A percentile compares a stretch with the other conserved stretches of the same genome.
phyloP scores from a whole-genome alignment of 805 yeast genomes.

The Lipomyces yamadae region DNA sequence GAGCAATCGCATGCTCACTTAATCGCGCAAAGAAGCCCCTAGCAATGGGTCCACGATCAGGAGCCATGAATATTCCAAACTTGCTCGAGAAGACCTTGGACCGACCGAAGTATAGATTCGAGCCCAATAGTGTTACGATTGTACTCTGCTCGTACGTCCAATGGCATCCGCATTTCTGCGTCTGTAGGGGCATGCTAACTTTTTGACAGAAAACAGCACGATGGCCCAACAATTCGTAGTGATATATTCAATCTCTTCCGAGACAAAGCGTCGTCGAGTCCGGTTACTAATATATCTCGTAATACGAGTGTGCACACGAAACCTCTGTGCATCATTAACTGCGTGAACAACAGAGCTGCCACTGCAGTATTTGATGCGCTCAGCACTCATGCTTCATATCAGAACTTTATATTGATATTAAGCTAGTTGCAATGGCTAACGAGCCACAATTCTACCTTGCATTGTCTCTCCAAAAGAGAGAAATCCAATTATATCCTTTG shows the following conservation, averaged over 20 bases:
- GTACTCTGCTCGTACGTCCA: neutral
- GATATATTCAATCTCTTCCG: neutral
- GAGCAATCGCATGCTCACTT: neutral
- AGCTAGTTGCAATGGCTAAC: neutral
- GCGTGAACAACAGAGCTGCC: constrained; percentile 2
- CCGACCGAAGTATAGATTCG: neutral
- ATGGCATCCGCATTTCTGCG: neutral
- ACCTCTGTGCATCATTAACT: neutral
- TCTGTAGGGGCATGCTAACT: neutral
- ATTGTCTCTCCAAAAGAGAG: too few relatives aligned
- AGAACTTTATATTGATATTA: neutral
- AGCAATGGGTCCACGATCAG: neutral
- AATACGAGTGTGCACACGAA: neutral
- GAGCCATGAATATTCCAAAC: neutral
- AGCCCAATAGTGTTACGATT: neutral
- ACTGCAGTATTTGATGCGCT: neutral
- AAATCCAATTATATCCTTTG: too few relatives aligned
- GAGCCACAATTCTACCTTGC: neutral
- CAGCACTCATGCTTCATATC: neutral
- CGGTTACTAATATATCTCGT: neutral
- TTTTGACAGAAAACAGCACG: neutral
- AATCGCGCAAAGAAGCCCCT: neutral
- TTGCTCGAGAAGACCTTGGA: neutral
- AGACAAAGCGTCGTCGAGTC: constrained; percentile 1
- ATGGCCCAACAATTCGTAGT: neutral